phyloP scores from a whole-genome alignment of 1,284 basidiomycete species.

The Phellinidium pouzarii region DNA sequence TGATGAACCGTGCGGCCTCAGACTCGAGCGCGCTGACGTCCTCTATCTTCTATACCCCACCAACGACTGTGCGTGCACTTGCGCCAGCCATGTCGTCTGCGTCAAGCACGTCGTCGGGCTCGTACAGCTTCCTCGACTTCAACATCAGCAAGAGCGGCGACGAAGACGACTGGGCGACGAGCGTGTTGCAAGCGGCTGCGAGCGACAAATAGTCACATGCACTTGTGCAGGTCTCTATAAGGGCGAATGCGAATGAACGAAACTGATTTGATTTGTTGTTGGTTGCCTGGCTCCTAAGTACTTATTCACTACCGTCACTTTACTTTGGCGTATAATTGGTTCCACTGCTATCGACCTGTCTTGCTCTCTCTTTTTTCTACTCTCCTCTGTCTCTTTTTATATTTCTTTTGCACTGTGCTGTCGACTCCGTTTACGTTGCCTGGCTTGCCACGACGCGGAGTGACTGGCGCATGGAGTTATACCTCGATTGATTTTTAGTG shows the following conservation, averaged over 20 bases:
- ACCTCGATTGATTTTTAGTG: slow-evolving; percentile 20
- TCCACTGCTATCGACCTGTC: no score
- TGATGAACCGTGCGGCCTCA: slow-evolving; percentile 11
- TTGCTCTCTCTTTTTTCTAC: no score
- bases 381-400: neutral
- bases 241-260: neutral
- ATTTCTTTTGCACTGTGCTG: neutral
- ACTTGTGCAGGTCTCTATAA: no score
- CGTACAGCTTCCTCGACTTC: slow-evolving; percentile 17
- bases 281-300: neutral
- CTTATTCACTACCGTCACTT: neutral
- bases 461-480: slow-evolving; percentile 24
- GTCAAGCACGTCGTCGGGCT: slow-evolving; percentile 5
- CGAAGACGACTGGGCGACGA: slow-evolving; percentile 17
- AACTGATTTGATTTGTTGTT: neutral
- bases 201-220: neutral
- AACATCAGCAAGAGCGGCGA: slow-evolving; percentile 4
- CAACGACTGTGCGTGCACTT: slow-evolving; percentile 12
- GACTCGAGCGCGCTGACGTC: slow-evolving; percentile 12
- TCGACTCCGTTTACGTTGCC: neutral
- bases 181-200: slow-evolving; percentile 14
- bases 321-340: neutral
- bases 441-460: neutral
- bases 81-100: slow-evolving; percentile 4
- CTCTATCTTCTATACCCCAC: slow-evolving; percentile 17